Conservation (phyloP, 495 filamentous ascomycete species). For the Astrothelium subdiscretum region DNA sequence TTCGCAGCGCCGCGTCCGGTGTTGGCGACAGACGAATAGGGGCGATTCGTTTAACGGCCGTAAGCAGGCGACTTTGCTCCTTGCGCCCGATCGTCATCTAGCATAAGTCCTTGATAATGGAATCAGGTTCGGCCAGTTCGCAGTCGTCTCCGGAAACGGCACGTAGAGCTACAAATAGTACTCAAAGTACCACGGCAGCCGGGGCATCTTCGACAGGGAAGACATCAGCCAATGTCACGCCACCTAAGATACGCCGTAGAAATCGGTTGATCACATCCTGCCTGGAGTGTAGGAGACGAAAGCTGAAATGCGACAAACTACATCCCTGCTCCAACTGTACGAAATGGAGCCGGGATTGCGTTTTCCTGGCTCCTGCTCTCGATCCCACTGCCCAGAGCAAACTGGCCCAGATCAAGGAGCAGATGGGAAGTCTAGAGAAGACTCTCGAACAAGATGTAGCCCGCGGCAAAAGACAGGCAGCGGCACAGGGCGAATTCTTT, state of each 20-base stretch:
- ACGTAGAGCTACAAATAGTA: not conserved
- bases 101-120: not conserved
- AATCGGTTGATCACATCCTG: conserved; percentile 61
- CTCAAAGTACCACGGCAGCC: not conserved
- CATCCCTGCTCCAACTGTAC: conserved; percentile 61
- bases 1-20: too few relatives aligned
- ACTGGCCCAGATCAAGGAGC: conserved; percentile 58
- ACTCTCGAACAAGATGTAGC: conserved; percentile 47
- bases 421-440: conserved; percentile 51
- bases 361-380: conserved; percentile 49
- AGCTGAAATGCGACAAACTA: conserved; percentile 68
- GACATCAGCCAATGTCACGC: not conserved
- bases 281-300: conserved; percentile 63
- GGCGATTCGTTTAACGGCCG: too few relatives aligned
- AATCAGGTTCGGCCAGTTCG: not conserved
- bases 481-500: conserved; percentile 25
- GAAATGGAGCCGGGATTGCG: conserved; percentile 49
- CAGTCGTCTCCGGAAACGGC: not conserved
- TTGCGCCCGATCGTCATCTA: not conserved
- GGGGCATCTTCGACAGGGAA: not conserved
- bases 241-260: conserved; percentile 42
- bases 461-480: conserved; percentile 11
- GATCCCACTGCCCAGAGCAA: conserved; percentile 49
- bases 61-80: not conserved
- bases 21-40: too few relatives aligned